Base-by-base conservation (phyloP, 345 rosid species). In the Citrus sp. region DNA sequence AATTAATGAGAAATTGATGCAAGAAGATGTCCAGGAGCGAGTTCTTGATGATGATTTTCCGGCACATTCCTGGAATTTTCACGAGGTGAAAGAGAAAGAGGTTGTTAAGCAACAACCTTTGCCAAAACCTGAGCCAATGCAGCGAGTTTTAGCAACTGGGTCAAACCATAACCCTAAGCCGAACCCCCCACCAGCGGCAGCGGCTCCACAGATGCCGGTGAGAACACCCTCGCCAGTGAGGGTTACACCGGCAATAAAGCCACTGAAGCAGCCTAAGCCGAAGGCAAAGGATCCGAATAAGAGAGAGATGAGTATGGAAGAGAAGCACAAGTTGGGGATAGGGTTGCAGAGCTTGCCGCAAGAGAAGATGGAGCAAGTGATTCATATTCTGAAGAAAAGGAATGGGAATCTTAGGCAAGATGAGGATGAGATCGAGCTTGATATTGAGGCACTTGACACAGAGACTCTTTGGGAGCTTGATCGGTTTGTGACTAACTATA, bases 381-480 rank as follows among this genome's bases (percentile, higher is more conserved):
- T 93, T 80, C 91, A 86, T 81, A 93, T 93, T n/a, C 88, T 93
- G 10, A 88, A 77, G 84, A 93, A 88, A 88, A 88, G 96, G 78
- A 89, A 91, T 51, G 88, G 87, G 70, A 82, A 89, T 85, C 70
- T 92, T 51, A 83, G 89, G 77, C 98, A 92, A 80, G 96, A 93
- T 0, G 97, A 94, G 3, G 95, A 93, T 73, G 97, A 93, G 84
- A 93, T 93, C 24, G 97, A 93, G 83, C 85, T 91, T 5, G 97
- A 93, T 63, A 93, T 93, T 2, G 96, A 91, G 81, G 89, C 94
- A 1, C 85, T 93, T 12, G 96, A 93, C 75, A 90, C 87, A 0
- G 98, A 93, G 80, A 93, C 96, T 0, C 79, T 93, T 0, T 93
- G 98, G 96, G 96, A 93, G 86, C 90, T 91, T 78, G 98, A 93